phyloP scores from a whole-genome alignment of 305 asterid genomes.

The Solanum hybrid region DNA sequence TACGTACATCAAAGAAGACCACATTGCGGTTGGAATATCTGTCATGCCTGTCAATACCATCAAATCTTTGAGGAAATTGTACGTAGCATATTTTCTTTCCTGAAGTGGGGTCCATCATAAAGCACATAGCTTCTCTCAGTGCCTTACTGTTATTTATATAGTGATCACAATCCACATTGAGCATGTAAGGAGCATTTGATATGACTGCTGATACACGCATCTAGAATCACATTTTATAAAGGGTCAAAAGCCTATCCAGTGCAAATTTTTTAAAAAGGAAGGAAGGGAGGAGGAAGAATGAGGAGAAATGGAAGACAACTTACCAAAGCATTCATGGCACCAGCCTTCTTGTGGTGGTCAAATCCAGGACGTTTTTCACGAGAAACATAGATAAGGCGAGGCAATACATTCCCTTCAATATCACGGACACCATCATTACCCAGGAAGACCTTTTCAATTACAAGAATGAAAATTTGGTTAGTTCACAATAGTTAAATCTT shows the following conservation, averaged over 20 bases:
- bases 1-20: slow-evolving; percentile 87
- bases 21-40: slow-evolving; percentile 94
- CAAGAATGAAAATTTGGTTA: background rate
- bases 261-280: background rate
- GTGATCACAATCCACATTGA: slow-evolving; percentile 98
- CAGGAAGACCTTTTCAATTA: slow-evolving; percentile 62
- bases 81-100: slow-evolving; percentile 96
- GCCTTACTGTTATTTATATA: slow-evolving; percentile 94
- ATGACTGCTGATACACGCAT: slow-evolving; percentile 90
- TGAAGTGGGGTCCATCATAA: slow-evolving; percentile 96
- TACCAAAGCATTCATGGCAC: slow-evolving; percentile 98
- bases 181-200: slow-evolving; percentile 86
- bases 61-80: slow-evolving; percentile 96
- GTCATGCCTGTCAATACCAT: slow-evolving; percentile 92
- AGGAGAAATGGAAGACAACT: slow-evolving; percentile 5
- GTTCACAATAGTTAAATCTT: background rate
- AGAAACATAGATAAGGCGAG: slow-evolving; percentile 88
- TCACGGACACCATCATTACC: slow-evolving; percentile 85
- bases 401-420: slow-evolving; percentile 82
- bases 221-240: slow-evolving; percentile 26
- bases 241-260: background rate
- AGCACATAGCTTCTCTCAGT: slow-evolving; percentile 94
- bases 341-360: slow-evolving; percentile 95
- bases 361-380: slow-evolving; percentile 97
- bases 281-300: background rate